A percentile compares a stretch with the other conserved stretches of the same genome.
Evolutionary conservation across 768 basidiomycete genomes (phyloP).

Genomic region (Amanita pseudoporphyria): DNA sequence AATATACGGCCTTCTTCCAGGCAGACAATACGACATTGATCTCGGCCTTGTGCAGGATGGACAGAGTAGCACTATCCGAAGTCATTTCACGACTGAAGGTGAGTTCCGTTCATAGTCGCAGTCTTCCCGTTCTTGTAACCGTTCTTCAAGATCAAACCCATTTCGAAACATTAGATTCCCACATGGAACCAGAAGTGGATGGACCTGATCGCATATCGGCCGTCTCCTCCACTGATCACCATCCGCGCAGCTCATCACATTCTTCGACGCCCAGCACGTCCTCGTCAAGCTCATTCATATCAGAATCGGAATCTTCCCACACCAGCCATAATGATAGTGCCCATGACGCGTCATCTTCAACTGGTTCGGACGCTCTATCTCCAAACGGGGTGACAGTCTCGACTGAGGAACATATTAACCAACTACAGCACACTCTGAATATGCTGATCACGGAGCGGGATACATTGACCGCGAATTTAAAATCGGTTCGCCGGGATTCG

Average conservation of each 20-base stretch:
- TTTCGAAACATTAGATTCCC: constrained; percentile 20
- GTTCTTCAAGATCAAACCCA: constrained; percentile 17
- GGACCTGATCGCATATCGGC: constrained; percentile 19
- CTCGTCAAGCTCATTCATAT: constrained; percentile 6
- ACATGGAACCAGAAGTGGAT: constrained; percentile 26
- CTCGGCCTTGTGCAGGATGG: constrained; percentile 62
- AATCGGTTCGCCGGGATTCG: constrained; percentile 67
- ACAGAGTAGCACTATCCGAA: constrained; percentile 35
- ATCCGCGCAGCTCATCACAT: constrained; percentile 8
- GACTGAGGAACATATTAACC: constrained; percentile 55
- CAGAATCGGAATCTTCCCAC: constrained; percentile 2
- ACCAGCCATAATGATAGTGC: constrained; percentile 6
- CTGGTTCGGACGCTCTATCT: neutral
- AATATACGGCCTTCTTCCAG: constrained; percentile 82
- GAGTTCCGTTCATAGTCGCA: constrained; percentile 14
- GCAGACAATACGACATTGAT: constrained; percentile 86
- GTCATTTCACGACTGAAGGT: constrained; percentile 64
- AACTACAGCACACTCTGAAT: constrained; percentile 61
- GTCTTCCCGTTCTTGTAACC: neutral
- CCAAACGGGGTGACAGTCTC: constrained; percentile 30
- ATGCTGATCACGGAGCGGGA: constrained; percentile 58
- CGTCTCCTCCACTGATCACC: constrained; percentile 24
- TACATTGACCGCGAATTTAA: constrained; percentile 57
- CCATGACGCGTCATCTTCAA: constrained; percentile 20
- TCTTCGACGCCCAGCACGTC: constrained; percentile 10